Evolutionary conservation across 2,329 filamentous ascomycete species (phyloP), one percentile per base, ranked within the genome.

Genomic region (Amylocarpus encephaloides): DNA sequence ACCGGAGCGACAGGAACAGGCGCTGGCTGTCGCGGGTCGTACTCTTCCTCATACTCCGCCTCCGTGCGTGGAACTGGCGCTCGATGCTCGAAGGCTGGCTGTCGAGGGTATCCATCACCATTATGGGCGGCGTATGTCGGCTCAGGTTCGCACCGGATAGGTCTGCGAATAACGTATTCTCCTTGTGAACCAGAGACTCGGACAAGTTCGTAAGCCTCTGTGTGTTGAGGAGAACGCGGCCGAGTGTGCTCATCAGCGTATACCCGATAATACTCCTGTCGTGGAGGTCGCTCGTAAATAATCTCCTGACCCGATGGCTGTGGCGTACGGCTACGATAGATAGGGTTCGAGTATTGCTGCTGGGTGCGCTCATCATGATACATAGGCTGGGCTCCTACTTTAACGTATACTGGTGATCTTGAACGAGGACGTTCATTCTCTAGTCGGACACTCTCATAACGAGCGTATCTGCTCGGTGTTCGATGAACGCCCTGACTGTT

Each of bases 121-220:
- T 62, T 59, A 47, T 65, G 64, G 12, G 54, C 42, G 9, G 59
- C 52, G 39, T 66, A 64, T n/a, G 63, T 42, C 1, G 62, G 54
- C 43, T 68, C 66, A 39, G 62, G 56, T 22, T 67, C 66, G 29
- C 64, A 62, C 36, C 62, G 61, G 19, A 72, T 55, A 4, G 73
- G 72, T 26, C 72, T 68, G 35, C 70, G 67, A 47, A 76, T 67
- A 52, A 72, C 70, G 52, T 76, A 77, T 43, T 73, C 68, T 10
- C 74, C 73, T 16, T 69, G 62, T 1, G 69, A 64, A 56, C 73
- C 71, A 11, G 68, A 66, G 6, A 74, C 69, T 35, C 72, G 69
- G 32, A 78, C 67, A 10, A 75, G 64, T 57, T 78, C 75, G 4
- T 67, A 61, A 43, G 69, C 56, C 42, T 70, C 69, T 5, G 59